Base-by-base conservation (phyloP, 768 basidiomycete genomes). In the Psilocybe sp. region DNA sequence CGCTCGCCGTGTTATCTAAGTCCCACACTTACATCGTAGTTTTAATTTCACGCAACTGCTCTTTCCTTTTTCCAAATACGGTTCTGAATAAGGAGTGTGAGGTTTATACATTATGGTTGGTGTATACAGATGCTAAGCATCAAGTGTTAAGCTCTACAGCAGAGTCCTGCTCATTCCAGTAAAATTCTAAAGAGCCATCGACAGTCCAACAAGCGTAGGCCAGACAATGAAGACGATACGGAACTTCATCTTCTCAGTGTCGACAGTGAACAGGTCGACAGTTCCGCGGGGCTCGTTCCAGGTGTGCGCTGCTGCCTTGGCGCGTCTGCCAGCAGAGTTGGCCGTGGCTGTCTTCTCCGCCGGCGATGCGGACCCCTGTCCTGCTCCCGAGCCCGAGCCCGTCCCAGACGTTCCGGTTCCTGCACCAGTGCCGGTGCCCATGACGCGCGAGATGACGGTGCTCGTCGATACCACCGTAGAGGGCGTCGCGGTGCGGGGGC, bases 161-260 rank as follows among this genome's bases (percentile, higher is more conserved):
- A 4, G 23, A 28, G 23, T 7, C 23, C 23, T 28, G 23, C 23
- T 28, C 23, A 33, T 5, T 18, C n/a, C n/a, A n/a, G n/a, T n/a
- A n/a, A n/a, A n/a, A n/a, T n/a, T n/a, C 58, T 46, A 82, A 42
- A 81, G 57, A 4, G 80, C 79, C 75, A 84, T 74, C 33, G 76
- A 73, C 40, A 82, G 63, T 2, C 81, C 83, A 47, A 83, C 68
- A 45, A 84, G 59, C 6, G 78, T 72, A 32, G 81, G 80, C 78
- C 81, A 82, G 18, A 78, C 62, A 52, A 82, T 68, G 48, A 78
- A 80, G 51, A 78, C 68, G 41, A 80, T 51, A 9, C 72, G 63
- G 59, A 80, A 78, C 55, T 72, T 75, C 52, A 71, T 58, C 55
- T 62, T 65, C 45, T 70, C 72, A 15, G 67, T 51, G 44, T 70